These are phyloP conservation scores for Penicillium sp. DNA, from an alignment of 2,329 filamentous ascomycete species.

Conservation along the genomic window DNA sequence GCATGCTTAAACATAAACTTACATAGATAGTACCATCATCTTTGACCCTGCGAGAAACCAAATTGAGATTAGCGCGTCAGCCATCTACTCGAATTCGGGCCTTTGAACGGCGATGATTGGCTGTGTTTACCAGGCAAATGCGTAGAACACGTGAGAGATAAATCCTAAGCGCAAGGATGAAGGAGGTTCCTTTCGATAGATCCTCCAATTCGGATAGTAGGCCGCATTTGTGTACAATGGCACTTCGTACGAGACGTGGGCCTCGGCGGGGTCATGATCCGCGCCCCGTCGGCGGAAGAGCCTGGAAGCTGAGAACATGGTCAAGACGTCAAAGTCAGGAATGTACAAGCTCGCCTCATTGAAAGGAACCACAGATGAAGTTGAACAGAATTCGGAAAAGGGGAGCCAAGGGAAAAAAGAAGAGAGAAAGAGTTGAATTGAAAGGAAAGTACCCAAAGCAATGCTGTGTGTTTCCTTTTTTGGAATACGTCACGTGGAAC, in stretches of 20 bases:
- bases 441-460: not conserved
- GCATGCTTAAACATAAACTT: slow-evolving; percentile 37
- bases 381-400: not conserved
- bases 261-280: slow-evolving; percentile 18
- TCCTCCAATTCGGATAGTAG: slow-evolving; percentile 78
- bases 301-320: slow-evolving; percentile 23
- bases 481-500: slow-evolving; percentile 24
- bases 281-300: slow-evolving; percentile 21
- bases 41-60: slow-evolving; percentile 55
- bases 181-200: slow-evolving; percentile 72
- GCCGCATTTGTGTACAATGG: slow-evolving; percentile 64
- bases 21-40: slow-evolving; percentile 74
- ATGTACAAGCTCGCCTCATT: not conserved
- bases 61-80: slow-evolving; percentile 25
- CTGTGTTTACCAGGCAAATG: slow-evolving; percentile 63
- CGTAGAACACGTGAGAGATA: slow-evolving; percentile 80
- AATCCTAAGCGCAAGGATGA: slow-evolving; percentile 72
- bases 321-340: not conserved
- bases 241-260: slow-evolving; percentile 34
- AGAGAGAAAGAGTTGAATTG: slow-evolving; percentile 5
- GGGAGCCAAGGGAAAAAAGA: not conserved
- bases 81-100: slow-evolving; percentile 15
- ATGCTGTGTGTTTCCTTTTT: slow-evolving; percentile 20
- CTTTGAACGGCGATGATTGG: slow-evolving; percentile 16
- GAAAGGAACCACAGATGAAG: not conserved